phyloP scores from a whole-genome alignment of 306 rosid genomes.

The Trifolium dubium region DNA sequence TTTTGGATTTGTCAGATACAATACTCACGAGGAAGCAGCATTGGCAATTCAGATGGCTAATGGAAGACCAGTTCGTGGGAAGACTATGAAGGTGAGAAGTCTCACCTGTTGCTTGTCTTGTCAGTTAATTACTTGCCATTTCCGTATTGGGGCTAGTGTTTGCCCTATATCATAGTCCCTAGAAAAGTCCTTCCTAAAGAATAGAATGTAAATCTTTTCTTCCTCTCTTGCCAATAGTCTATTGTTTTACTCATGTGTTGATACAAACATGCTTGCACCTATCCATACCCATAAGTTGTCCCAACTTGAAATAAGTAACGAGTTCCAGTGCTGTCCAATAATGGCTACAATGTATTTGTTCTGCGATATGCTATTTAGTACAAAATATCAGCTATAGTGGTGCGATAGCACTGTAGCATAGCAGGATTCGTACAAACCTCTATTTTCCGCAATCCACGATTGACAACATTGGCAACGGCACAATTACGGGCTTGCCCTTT shows the following conservation, averaged over 20 bases:
- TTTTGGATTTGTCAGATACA: slow-evolving; percentile 71
- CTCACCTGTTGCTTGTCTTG: slow-evolving; percentile 36
- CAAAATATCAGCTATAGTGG: background rate
- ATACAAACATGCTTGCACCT: slow-evolving; percentile 13
- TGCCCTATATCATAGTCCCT: slow-evolving; percentile 10
- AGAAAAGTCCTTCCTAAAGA: background rate
- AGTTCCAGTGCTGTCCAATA: background rate
- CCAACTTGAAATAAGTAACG: background rate
- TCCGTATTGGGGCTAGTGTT: slow-evolving; percentile 28
- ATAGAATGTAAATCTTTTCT: slow-evolving; percentile 7
- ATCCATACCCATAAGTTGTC: background rate
- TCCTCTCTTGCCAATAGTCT: background rate
- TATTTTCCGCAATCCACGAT: background rate
- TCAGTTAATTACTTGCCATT: slow-evolving; percentile 26
- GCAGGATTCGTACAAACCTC: background rate
- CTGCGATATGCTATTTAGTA: background rate
- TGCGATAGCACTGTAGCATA: background rate
- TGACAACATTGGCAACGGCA: background rate
- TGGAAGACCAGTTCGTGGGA: slow-evolving; percentile 64
- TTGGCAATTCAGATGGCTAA: slow-evolving; percentile 68
- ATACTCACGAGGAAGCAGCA: slow-evolving; percentile 64
- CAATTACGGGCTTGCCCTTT: background rate
- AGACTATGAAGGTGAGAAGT: slow-evolving; percentile 59
- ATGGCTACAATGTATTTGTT: background rate
- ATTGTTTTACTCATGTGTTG: background rate